Evolutionary conservation across 495 filamentous ascomycete genomes (phyloP).

Genomic region (Cercophora sp.): DNA sequence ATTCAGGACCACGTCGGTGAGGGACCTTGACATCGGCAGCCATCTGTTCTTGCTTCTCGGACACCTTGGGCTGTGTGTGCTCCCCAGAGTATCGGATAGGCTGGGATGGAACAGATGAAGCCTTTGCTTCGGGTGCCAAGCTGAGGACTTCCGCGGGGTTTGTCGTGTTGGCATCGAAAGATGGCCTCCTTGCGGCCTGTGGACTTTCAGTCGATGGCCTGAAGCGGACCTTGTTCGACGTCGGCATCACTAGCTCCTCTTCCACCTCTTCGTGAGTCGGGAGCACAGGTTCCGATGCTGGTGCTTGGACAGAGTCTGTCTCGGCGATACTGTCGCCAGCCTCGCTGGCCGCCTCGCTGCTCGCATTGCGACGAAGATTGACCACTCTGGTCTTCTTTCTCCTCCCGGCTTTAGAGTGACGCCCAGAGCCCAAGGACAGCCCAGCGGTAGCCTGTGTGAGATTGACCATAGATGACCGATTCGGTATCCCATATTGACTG

Average conservation of each 20-base stretch:
- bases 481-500: conserved; percentile 47
- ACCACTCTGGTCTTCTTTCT: conserved; percentile 93
- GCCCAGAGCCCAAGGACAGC: conserved; percentile 59
- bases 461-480: conserved; percentile 43
- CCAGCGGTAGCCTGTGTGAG: conserved; percentile 54
- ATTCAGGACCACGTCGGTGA: conserved; percentile 16
- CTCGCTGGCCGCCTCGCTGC: conserved; percentile 51
- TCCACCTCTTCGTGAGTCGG: conserved; percentile 49
- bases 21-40: conserved; percentile 14
- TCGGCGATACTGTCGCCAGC: conserved; percentile 37
- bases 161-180: conserved; percentile 26
- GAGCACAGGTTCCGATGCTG: conserved; percentile 48
- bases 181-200: conserved; percentile 25
- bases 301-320: conserved; percentile 30
- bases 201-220: conserved; percentile 16
- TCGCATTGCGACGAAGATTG: conserved; percentile 67
- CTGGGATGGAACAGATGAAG: not conserved
- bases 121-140: conserved; percentile 8
- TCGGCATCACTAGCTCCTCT: conserved; percentile 48
- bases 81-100: conserved; percentile 1
- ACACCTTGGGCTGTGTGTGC: not conserved
- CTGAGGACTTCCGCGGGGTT: conserved; percentile 15
- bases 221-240: conserved; percentile 44
- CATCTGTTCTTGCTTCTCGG: conserved; percentile 8
- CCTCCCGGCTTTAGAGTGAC: conserved; percentile 63